Conservation (phyloP, 2,329 filamentous ascomycete genomes). For the Zymoseptoria crescenta region DNA sequence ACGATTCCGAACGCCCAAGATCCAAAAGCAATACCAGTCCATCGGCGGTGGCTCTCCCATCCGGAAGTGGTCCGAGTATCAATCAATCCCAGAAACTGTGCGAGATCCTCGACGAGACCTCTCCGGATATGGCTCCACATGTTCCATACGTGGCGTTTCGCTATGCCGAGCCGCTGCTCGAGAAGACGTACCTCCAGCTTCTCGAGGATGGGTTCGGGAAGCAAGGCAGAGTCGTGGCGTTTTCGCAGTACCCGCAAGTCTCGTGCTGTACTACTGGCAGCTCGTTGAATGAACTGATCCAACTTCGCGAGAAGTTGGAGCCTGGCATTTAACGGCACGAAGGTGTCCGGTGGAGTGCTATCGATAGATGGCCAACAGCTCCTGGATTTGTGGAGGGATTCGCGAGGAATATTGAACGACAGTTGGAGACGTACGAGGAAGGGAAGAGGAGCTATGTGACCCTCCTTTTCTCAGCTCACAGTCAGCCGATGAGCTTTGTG, state of each 20-base stretch:
- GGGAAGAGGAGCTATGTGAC: conserved; percentile 82
- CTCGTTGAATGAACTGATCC: conserved; percentile 95
- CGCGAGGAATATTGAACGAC: conserved; percentile 82
- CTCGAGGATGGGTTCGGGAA: conserved; percentile 83
- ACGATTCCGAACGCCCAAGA: conserved; percentile 83
- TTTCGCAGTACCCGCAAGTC: conserved; percentile 98
- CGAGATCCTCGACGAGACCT: conserved; percentile 81
- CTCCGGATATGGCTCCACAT: conserved; percentile 92
- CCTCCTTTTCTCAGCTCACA: conserved; percentile 86
- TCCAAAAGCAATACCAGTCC: conserved; percentile 86
- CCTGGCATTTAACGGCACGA: conserved; percentile 51
- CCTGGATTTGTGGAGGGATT: conserved; percentile 89
- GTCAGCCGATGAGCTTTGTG: conserved; percentile 91
- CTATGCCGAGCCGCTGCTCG: conserved; percentile 86
- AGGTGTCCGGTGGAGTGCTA: conserved; percentile 88
- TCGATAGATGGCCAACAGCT: conserved; percentile 95
- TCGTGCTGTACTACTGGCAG: conserved; percentile 96
- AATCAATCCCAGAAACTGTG: conserved; percentile 90
- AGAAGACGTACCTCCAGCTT: too few species aligned
- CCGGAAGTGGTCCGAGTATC: conserved; percentile 95
- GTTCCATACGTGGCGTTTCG: conserved; percentile 97
- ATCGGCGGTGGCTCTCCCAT: conserved; percentile 98
- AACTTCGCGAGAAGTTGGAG: conserved; percentile 83
- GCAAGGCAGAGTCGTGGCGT: conserved; percentile 86
- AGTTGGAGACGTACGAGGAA: conserved; percentile 51